Conservation (phyloP, 768 basidiomycete species). For the Postia placenta region DNA sequence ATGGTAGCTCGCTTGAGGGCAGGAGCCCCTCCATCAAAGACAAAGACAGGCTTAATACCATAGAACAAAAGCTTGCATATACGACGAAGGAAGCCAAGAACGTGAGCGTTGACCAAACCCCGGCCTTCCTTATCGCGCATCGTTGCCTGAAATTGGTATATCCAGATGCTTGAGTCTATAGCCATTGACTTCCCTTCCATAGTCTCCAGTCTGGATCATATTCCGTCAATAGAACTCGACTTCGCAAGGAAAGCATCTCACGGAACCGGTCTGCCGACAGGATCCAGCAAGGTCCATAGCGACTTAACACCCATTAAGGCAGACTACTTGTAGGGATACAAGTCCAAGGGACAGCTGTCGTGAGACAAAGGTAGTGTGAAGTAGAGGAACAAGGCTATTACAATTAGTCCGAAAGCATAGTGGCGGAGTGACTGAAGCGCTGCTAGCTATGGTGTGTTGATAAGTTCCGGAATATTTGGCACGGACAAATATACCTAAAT, state of each 20-base stretch:
- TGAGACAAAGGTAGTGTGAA: too few relatives aligned
- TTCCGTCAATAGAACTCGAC: background rate
- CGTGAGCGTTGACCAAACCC: constrained; percentile 86
- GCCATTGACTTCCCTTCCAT: constrained; percentile 94
- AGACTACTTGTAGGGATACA: background rate
- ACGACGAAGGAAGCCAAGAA: constrained; percentile 83
- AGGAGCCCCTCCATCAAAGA: constrained; percentile 97
- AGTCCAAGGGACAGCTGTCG: too few relatives aligned
- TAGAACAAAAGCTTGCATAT: constrained; percentile 95
- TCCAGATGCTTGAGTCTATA: constrained; percentile 99
- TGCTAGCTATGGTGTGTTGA: too few relatives aligned
- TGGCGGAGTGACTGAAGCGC: too few relatives aligned
- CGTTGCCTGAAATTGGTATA: constrained; percentile 99
- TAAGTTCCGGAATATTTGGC: too few relatives aligned
- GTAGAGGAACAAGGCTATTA: too few relatives aligned
- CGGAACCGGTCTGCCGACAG: constrained; percentile 94
- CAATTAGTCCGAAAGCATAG: too few relatives aligned
- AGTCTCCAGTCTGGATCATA: constrained; percentile 68
- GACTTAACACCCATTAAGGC: constrained; percentile 92
- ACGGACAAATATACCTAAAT: too few relatives aligned
- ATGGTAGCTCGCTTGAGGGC: constrained; percentile 84
- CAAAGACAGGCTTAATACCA: constrained; percentile 97
- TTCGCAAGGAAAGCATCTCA: constrained; percentile 32
- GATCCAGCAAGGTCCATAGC: constrained; percentile 85
- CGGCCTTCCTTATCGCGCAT: constrained; percentile 98